Conservation (phyloP, 2,329 filamentous ascomycete species). For the Bipolaris oryzae region DNA sequence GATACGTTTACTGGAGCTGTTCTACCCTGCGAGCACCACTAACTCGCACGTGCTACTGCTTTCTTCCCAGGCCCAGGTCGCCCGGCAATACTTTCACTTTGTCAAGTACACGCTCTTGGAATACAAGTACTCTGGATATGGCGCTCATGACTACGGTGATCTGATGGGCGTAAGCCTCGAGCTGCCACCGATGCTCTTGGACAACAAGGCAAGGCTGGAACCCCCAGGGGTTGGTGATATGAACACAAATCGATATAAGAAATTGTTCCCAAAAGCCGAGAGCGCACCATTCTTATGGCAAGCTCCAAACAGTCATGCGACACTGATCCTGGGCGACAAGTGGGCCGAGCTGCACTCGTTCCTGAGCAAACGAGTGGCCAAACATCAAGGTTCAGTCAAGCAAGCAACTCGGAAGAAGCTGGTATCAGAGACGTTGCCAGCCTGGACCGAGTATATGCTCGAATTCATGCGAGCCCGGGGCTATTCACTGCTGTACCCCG, state of each 20-base stretch:
- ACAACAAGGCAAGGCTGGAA: slow-evolving; percentile 63
- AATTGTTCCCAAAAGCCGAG: slow-evolving; percentile 35
- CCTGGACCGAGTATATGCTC: slow-evolving; percentile 79
- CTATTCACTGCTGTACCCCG: slow-evolving; percentile 81
- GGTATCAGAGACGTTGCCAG: slow-evolving; percentile 71
- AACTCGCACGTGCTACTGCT: slow-evolving; percentile 82
- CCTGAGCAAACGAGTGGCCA: slow-evolving; percentile 65
- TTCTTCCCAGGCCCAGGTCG: slow-evolving; percentile 79
- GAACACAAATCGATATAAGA: slow-evolving; percentile 42
- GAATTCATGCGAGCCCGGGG: slow-evolving; percentile 77
- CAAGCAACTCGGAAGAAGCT: slow-evolving; percentile 39
- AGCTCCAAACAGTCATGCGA: slow-evolving; percentile 79
- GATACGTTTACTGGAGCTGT: slow-evolving; percentile 80
- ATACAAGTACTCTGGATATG: slow-evolving; percentile 71
- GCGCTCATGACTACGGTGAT: slow-evolving; percentile 55
- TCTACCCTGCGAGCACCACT: slow-evolving; percentile 72
- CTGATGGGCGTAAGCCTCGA: slow-evolving; percentile 83
- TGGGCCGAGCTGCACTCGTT: slow-evolving; percentile 89
- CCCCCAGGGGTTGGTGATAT: slow-evolving; percentile 52
- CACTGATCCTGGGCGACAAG: slow-evolving; percentile 80
- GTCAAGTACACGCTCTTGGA: slow-evolving; percentile 78
- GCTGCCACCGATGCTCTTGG: slow-evolving; percentile 67
- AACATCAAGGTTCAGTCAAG: slow-evolving; percentile 33
- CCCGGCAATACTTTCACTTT: slow-evolving; percentile 83
- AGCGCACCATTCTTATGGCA: slow-evolving; percentile 79